Base-by-base conservation (phyloP, 495 filamentous ascomycete genomes). In the Neurospora discreta region DNA sequence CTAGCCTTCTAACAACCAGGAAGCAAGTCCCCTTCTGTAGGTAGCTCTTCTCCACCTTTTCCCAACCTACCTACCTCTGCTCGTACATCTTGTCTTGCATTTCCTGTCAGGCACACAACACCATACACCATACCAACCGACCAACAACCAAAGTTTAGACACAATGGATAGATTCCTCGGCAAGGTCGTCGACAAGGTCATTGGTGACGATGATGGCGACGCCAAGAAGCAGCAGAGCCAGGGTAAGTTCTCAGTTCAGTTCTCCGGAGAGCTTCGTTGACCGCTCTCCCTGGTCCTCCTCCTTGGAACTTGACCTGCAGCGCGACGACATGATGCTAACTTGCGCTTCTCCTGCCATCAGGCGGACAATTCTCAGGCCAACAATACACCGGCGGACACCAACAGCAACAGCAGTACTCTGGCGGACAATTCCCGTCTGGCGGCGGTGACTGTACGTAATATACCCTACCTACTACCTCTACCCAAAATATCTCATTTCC, bases 141-240 rank as follows among this genome's bases (percentile, higher is more conserved):
- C n/a, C 42, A 43, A n/a, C 33, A 36, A 5, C 38, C 38, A 6
- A 9, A 38, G 5, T 13, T 2, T 23, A 30, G 30, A 9, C 41
- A 72, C 46, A 30, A 75, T 75, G 74, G 72, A 75, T 52, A 70
- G 68, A 60, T 44, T 75, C 10, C 13, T 75, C 40, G 42, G 38
- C 23, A 74, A 74, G 69, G 74, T 68, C 6, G 70, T 72, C 26
- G 74, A 69, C 33, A 39, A 67, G 33, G 33, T 38, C 33, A 16
- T 15, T 39, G 68, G 68, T 15, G 68, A 71, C 11, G 43, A 70
- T 40, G 70, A 74, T 20, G 71, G 72, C 16, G 71, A 74, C 46
- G 70, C 74, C 26, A 65, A 74, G 68, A 44, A 70, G 36, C 72
- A 68, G 16, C 67, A 71, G 65, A 60, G 52, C 60, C 44, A 41